Conservation (phyloP, 2,329 filamentous ascomycete species). For the Capronia americana region DNA sequence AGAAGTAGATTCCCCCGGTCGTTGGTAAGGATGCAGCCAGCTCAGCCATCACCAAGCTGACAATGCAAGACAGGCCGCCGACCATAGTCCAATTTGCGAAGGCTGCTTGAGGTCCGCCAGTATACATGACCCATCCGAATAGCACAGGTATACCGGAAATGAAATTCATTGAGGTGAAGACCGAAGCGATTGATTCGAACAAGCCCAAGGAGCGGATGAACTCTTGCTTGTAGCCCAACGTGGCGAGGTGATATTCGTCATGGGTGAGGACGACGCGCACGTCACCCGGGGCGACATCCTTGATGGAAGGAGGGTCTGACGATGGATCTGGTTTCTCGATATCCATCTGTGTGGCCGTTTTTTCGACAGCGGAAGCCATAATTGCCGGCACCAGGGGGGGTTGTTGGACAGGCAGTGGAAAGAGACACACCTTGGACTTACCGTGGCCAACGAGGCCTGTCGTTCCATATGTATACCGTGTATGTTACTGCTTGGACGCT, state of each 20-base stretch:
- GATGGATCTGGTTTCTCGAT: slow-evolving; percentile 17
- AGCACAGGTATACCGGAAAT: slow-evolving; percentile 50
- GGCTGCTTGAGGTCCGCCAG: slow-evolving; percentile 48
- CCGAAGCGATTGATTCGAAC: slow-evolving; percentile 49
- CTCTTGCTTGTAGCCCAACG: slow-evolving; percentile 47
- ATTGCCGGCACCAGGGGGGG: neutral
- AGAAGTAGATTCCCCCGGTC: slow-evolving; percentile 50
- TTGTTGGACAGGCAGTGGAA: neutral
- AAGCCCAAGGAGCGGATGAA: slow-evolving; percentile 47
- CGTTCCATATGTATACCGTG: slow-evolving; percentile 1
- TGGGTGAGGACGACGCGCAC: slow-evolving; percentile 32
- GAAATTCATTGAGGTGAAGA: slow-evolving; percentile 49
- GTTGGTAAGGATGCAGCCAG: slow-evolving; percentile 49
- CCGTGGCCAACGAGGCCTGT: neutral
- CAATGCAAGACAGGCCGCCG: slow-evolving; percentile 46
- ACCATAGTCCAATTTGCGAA: slow-evolving; percentile 52
- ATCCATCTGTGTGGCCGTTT: slow-evolving; percentile 19
- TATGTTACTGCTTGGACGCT: neutral
- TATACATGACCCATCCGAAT: slow-evolving; percentile 50
- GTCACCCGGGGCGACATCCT: slow-evolving; percentile 16
- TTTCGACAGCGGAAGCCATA: slow-evolving; percentile 27
- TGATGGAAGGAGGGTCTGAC: slow-evolving; percentile 25
- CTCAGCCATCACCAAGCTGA: slow-evolving; percentile 49
- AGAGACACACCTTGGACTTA: neutral
- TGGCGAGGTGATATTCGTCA: slow-evolving; percentile 46